phyloP scores from a whole-genome alignment of 805 yeast species.

The Saccharomycopsis capsularis region DNA sequence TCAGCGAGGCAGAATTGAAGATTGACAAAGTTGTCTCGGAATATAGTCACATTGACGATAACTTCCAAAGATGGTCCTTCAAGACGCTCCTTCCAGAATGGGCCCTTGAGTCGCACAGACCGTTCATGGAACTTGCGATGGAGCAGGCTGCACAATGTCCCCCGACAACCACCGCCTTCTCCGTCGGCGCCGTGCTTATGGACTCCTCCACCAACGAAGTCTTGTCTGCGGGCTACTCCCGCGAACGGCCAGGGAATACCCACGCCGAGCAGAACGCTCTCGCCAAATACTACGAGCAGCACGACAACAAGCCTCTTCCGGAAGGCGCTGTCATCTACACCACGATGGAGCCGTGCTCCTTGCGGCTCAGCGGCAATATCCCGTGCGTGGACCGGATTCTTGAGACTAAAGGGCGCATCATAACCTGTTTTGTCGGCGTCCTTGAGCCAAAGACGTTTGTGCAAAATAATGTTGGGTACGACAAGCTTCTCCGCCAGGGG shows the following conservation, averaged over 20 bases:
- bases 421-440: slow-evolving; percentile 84
- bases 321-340: slow-evolving; percentile 78
- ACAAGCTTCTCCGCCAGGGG: slow-evolving; percentile 46
- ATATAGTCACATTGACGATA: slow-evolving; percentile 27
- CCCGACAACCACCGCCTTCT: slow-evolving; percentile 77
- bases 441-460: slow-evolving; percentile 87
- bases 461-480: slow-evolving; percentile 59
- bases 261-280: slow-evolving; percentile 97
- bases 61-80: slow-evolving; percentile 54
- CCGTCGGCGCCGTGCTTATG: slow-evolving; percentile 88
- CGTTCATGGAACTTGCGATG: slow-evolving; percentile 70
- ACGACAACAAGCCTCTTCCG: slow-evolving; percentile 44
- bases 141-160: slow-evolving; percentile 74
- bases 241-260: slow-evolving; percentile 91
- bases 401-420: slow-evolving; percentile 40
- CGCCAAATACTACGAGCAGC: slow-evolving; percentile 52
- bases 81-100: slow-evolving; percentile 73
- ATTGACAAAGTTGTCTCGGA: not conserved
- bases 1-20: not conserved
- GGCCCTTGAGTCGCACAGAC: slow-evolving; percentile 57
- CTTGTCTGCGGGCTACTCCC: slow-evolving; percentile 76
- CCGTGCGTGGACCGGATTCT: slow-evolving; percentile 85
- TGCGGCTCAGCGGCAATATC: slow-evolving; percentile 77
- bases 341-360: slow-evolving; percentile 96
- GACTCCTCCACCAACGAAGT: slow-evolving; percentile 43